A percentile compares a stretch with the other conserved stretches of the same genome.
phyloP scores from a whole-genome alignment of 345 rosid species.

The Anacardium occidentale region DNA sequence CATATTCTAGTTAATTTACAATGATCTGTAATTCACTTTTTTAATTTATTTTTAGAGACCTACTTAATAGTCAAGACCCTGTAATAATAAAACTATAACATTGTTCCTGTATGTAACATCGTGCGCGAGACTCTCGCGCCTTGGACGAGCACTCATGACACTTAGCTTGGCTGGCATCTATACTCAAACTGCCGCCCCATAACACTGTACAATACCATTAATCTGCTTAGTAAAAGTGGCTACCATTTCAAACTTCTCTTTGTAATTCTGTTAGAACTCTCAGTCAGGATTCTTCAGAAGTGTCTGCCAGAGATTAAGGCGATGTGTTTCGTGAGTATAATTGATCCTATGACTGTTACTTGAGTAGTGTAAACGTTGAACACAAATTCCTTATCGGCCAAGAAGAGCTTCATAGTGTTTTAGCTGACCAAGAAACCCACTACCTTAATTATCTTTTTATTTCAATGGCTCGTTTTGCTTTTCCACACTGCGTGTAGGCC shows the following conservation, averaged over 20 bases:
- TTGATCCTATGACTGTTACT: not conserved
- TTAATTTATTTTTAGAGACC: conserved; percentile 2
- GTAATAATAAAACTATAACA: conserved; percentile 7
- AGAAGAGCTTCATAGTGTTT: not conserved
- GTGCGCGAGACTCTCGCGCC: too few species aligned
- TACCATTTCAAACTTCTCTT: not conserved
- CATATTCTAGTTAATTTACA: conserved; percentile 8
- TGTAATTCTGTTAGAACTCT: too few species aligned
- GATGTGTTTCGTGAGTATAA: not conserved
- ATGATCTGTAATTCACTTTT: conserved; percentile 2
- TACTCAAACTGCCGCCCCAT: too few species aligned
- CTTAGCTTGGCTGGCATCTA: too few species aligned
- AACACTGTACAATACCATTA: not conserved
- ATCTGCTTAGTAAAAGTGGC: not conserved
- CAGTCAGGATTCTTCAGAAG: too few species aligned
- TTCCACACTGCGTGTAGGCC: not conserved
- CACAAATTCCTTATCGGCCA: not conserved
- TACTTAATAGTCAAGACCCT: not conserved
- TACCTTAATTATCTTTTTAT: not conserved
- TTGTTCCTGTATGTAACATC: not conserved
- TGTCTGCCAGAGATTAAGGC: not conserved
- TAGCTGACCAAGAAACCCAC: conserved; percentile 3
- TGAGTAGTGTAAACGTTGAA: not conserved
- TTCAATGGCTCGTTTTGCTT: not conserved
- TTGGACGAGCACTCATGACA: too few species aligned